A percentile compares a stretch with the other conserved stretches of the same genome.
Conservation (phyloP, 805 yeast genomes). For the Candida vaughaniae region DNA sequence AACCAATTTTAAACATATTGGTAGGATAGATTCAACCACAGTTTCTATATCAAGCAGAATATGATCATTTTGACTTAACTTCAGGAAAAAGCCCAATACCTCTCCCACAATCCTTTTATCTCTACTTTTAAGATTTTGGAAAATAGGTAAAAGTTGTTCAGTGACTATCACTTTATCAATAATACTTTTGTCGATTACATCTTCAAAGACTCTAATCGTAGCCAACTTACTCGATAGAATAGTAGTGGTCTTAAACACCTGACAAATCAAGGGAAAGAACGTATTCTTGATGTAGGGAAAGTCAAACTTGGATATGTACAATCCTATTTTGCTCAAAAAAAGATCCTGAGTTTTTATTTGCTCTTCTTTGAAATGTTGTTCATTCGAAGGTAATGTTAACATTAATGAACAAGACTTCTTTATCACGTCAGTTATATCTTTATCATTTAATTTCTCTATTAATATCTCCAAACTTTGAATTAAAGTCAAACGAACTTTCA, state of each 20-base stretch:
- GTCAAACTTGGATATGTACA: constrained; percentile 50
- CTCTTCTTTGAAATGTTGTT: constrained; percentile 26
- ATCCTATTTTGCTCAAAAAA: constrained; percentile 44
- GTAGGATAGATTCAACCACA: constrained; percentile 26
- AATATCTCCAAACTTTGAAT: constrained; percentile 49
- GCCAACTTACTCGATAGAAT: constrained; percentile 74
- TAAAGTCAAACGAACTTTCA: constrained; percentile 28
- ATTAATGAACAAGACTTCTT: constrained; percentile 43
- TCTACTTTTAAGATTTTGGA: constrained; percentile 72
- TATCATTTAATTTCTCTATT: constrained; percentile 47
- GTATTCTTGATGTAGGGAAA: constrained; percentile 71
- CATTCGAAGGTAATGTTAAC: constrained; percentile 24
- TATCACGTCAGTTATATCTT: constrained; percentile 49
- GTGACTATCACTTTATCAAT: constrained; percentile 69
- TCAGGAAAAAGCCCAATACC: constrained; percentile 47
- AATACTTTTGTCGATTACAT: constrained; percentile 55
- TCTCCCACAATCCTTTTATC: constrained; percentile 59
- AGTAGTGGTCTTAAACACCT: constrained; percentile 79
- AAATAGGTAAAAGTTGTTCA: constrained; percentile 80
- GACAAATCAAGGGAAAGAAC: constrained; percentile 70
- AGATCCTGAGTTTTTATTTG: constrained; percentile 50
- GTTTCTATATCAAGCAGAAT: constrained; percentile 30
- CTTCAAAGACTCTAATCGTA: constrained; percentile 59
- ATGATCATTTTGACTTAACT: constrained; percentile 46
- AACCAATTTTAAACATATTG: constrained; percentile 30